Percentiles rank a stretch among this genome's conserved stretches.
Evolutionary conservation across 805 yeast species (phyloP).

Genomic region (Suhomyces emberorum): DNA sequence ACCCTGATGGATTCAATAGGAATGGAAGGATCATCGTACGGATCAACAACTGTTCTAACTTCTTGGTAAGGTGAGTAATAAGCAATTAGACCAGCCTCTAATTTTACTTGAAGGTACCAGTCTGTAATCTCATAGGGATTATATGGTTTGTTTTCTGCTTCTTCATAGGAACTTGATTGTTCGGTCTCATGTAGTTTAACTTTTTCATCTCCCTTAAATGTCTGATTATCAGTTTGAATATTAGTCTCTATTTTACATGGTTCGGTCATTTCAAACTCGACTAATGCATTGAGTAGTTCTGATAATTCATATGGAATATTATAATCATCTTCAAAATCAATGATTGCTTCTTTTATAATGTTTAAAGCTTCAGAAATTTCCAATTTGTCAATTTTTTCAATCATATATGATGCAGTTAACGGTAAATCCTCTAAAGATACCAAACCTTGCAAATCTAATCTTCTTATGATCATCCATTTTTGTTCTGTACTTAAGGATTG

Average conservation of each 20-base stretch:
- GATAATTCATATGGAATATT: conserved; percentile 28
- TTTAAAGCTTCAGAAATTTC: conserved; percentile 19
- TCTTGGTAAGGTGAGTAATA: conserved; percentile 43
- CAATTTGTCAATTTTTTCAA: conserved; percentile 23
- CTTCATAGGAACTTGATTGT: background rate
- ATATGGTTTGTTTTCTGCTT: background rate
- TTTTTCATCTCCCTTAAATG: background rate
- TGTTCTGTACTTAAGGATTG: conserved; percentile 23
- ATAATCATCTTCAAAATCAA: conserved; percentile 27
- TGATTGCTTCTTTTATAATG: conserved; percentile 27
- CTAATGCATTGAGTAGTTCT: conserved; percentile 20
- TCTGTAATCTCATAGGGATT: conserved; percentile 15
- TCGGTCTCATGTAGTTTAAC: background rate
- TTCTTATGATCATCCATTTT: conserved; percentile 25
- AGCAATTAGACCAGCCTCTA: conserved; percentile 38
- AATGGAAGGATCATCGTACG: conserved; percentile 32
- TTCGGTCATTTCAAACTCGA: conserved; percentile 3
- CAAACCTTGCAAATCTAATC: conserved; percentile 25
- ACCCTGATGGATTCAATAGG: conserved; percentile 44
- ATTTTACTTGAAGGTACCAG: conserved; percentile 33
- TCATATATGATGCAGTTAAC: conserved; percentile 23
- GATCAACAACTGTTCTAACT: conserved; percentile 37
- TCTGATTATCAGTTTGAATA: background rate
- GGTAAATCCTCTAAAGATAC: conserved; percentile 30
- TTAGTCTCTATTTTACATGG: background rate